Percentiles rank a stretch among this genome's conserved stretches.
Conservation (phyloP, 306 rosid genomes). For the Rubus parviflorus region DNA sequence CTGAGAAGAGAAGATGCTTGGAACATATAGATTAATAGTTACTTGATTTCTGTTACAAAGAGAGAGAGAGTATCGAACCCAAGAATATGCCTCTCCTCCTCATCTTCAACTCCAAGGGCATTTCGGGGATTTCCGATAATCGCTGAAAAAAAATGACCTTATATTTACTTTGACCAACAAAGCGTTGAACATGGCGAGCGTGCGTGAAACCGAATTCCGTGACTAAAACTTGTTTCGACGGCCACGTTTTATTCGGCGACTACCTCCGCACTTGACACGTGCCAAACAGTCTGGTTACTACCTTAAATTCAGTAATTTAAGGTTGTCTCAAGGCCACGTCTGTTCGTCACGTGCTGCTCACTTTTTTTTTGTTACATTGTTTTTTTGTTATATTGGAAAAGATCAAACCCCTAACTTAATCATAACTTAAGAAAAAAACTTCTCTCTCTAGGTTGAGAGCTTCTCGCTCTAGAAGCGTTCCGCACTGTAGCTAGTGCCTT, state of each 20-base stretch:
- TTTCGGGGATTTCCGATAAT: neutral
- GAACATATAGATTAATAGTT: neutral
- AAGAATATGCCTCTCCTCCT: constrained; percentile 57
- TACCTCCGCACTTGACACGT: neutral
- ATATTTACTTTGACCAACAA: neutral
- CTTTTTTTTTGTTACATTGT: no score
- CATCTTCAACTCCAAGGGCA: neutral
- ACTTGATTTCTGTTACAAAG: constrained; percentile 8
- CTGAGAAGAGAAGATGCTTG: constrained; percentile 20
- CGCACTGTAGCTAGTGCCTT: no score
- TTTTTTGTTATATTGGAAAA: no score
- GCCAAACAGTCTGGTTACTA: neutral
- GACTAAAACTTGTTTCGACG: neutral
- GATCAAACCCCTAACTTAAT: no score
- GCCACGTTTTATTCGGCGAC: neutral
- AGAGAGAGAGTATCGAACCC: constrained; percentile 49
- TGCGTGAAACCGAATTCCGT: neutral
- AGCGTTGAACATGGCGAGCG: neutral
- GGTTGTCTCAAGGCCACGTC: no score
- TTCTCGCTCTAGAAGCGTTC: no score
- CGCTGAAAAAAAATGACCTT: neutral
- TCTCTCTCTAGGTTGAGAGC: no score
- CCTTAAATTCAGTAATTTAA: no score
- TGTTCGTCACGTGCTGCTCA: no score
- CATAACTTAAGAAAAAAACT: no score